Percentiles rank a stretch among this genome's conserved stretches.
These are phyloP conservation scores for Epichloe gansuensis DNA, from an alignment of 2,329 filamentous ascomycete genomes.

Conservation along the genomic window DNA sequence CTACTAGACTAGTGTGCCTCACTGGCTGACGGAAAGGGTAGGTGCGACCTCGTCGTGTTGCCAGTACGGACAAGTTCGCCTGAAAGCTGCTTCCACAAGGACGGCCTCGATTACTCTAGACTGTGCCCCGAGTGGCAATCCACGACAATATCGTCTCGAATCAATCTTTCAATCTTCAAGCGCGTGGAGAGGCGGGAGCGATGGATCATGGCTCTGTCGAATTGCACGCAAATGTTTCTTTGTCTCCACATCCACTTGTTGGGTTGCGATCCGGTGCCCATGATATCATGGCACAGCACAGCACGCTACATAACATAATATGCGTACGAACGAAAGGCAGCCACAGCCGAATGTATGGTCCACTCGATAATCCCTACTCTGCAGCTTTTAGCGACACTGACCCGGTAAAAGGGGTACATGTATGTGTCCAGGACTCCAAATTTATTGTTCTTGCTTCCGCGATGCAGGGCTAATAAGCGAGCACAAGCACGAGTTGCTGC, in stretches of 20 bases:
- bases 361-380: background rate
- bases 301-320: background rate
- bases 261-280: constrained; percentile 5
- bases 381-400: background rate
- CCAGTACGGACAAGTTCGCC: no score
- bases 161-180: no score
- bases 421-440: background rate
- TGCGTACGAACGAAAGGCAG: background rate
- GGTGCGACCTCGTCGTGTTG: background rate
- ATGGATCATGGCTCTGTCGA: background rate
- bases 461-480: background rate
- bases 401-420: background rate
- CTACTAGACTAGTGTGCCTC: no score
- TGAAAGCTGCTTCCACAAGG: background rate
- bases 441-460: background rate
- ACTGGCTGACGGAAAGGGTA: background rate
- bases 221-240: background rate
- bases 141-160: background rate
- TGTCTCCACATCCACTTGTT: background rate
- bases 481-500: background rate
- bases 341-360: background rate
- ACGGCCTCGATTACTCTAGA: no score
- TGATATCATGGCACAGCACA: constrained; percentile 21
- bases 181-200: no score
- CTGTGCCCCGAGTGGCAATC: no score